phyloP scores from a whole-genome alignment of 495 filamentous ascomycete genomes.

The Talaromyces thailandensis region DNA sequence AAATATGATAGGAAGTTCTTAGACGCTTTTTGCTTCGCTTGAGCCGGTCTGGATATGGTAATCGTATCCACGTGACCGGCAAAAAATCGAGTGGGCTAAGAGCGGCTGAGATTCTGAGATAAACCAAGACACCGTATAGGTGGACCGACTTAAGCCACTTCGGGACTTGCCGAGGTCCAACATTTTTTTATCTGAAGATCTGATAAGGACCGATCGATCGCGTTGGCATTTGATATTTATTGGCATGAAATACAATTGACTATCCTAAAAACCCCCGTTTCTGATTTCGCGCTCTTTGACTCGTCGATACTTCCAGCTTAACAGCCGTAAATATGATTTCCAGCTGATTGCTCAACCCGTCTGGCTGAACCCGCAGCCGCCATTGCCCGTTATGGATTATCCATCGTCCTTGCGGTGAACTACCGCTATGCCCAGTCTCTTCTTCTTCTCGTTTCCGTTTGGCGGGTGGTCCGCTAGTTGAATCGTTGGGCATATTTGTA shows the following conservation, averaged over 20 bases:
- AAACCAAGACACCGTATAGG: no score
- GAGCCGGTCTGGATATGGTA: no score
- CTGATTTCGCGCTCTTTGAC: conserved; percentile 59
- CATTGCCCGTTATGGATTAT: conserved; percentile 73
- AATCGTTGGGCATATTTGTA: conserved; percentile 1
- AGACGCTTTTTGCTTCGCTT: no score
- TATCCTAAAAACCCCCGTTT: conserved; percentile 46
- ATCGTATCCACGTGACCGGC: no score
- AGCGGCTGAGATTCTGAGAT: no score
- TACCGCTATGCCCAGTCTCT: background rate
- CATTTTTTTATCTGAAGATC: background rate
- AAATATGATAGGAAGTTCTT: no score
- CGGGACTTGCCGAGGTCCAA: background rate
- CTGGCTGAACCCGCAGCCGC: conserved; percentile 59
- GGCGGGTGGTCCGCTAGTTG: conserved; percentile 20
- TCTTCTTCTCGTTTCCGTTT: conserved; percentile 40
- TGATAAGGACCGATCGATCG: background rate
- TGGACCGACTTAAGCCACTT: background rate
- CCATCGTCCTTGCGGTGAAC: conserved; percentile 40
- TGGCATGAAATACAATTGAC: background rate
- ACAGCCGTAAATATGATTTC: conserved; percentile 68
- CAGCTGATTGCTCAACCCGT: conserved; percentile 24
- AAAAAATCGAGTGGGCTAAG: no score
- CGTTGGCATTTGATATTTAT: background rate
- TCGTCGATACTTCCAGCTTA: conserved; percentile 68